Evolutionary conservation across 2,329 filamentous ascomycete genomes (phyloP), one percentile per base, ranked within the genome.

Genomic region (Camptophora hylomeconis): DNA sequence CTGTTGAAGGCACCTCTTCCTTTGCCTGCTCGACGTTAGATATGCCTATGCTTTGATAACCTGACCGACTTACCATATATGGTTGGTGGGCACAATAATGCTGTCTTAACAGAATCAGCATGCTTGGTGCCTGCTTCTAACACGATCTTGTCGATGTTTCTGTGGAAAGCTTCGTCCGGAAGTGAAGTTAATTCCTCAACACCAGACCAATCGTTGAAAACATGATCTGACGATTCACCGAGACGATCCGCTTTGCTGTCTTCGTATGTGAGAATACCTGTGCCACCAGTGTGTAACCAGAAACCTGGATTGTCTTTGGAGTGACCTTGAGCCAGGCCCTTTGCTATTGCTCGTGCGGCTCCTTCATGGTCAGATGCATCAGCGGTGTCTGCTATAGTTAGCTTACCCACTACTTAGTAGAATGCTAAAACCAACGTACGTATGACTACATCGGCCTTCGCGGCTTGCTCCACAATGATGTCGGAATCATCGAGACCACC

Each of bases 101-200:
- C 71, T 0, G 69, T 70, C 45, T 68, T 70, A 3, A 75, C 58
- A 0, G 51, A 50, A 5, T 59, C 53, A 0, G 52, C 50, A 31
- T 61, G 54, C 29, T 54, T 47, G 3, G 49, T 48, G 5, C 56
- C 60, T 1, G 63, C 58, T 0, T 49, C 56, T 0, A 77, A 55
- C n/a, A 83, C 65, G 16, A 80, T 61, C 47, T 72, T 68, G 51
- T 86, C 79, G 4, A 81, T 67, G 43, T 73, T 60, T 8, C 75
- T 69, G 53, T 84, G 79, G 16, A 63, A 47, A 65, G 56, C 53
- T 28, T 56, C 48, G 18, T 50, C 48, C 2, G 57, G 58, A 4
- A 61, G 45, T 21, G 50, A 51, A 12, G 52, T 39, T 3, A 61
- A 42, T 33, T 60, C 57, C 21, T 45, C 45, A 4, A 61, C 48